Evolutionary conservation across 225 moss, liverwort and hornwort species (phyloP), one percentile per base, ranked within the genome.

Genomic region (Physcomitrellopsis africana): DNA sequence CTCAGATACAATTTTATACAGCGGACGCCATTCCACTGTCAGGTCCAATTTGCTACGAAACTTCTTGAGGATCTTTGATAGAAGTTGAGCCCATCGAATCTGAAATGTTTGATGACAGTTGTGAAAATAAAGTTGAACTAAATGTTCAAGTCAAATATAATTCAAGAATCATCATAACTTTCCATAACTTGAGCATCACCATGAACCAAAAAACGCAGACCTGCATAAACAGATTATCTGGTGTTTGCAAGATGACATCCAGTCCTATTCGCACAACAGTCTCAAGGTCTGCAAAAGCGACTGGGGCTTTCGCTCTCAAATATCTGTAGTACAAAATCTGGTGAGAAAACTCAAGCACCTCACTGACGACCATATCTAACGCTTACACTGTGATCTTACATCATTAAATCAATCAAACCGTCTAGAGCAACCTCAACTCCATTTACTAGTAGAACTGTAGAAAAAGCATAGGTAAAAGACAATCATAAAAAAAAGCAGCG

Each of bases 41-140:
- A 96, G 72, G 65, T 79, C 84, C 65, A 96, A 74, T 72, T 84
- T 85, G 54, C 83, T 91, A 52, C 91, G 87, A 72, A 92, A 91
- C 59, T 90, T 94, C 73, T 87, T 91, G 80, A 96, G 72, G 57
- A 94, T 83, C 79, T 87, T 94, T 52, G 81, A 75, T 46, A 96
- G 41, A 78, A 91, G 84, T 72, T 89, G 94, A 63, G 92, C 87
- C 96, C 96, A 96, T 68, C 94, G 96, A 73, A 88, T 84, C 96
- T 96, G 96, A 71, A 72, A 72, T 10, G 13, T 15, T 29, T 55
- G 48, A 45, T 27, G 32, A 80, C 18, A 65, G 72, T 18, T 70
- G 51, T 59, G 32, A 63, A 42, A 29, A 58, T 24, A 32, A 70
- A 27, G 16, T 70, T 60, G n/a, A 75, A 75, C 43, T 5, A 77